These are phyloP conservation scores for Mollisiaceae sp. DNA, from an alignment of 2,329 filamentous ascomycete species.

Conservation along the genomic window DNA sequence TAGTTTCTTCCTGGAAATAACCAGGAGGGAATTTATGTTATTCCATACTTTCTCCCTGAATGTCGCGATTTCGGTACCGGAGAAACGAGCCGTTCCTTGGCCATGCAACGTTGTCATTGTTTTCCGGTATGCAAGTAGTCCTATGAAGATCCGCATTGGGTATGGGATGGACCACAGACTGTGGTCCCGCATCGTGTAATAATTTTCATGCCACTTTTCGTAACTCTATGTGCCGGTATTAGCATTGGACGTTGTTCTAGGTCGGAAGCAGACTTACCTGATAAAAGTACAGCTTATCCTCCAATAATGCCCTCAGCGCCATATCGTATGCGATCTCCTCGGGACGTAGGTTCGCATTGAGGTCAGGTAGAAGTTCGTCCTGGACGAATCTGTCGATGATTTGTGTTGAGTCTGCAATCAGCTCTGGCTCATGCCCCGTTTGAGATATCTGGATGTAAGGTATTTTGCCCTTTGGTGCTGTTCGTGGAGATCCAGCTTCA, in stretches of 20 bases:
- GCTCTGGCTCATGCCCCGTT: background rate
- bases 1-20: constrained; percentile 43
- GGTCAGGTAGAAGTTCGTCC: constrained; percentile 49
- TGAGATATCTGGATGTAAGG: constrained; percentile 54
- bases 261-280: constrained; percentile 44
- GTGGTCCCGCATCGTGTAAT: constrained; percentile 60
- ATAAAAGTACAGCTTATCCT: constrained; percentile 66
- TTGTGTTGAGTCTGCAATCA: constrained; percentile 58
- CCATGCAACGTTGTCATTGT: constrained; percentile 53
- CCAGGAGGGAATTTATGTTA: constrained; percentile 52
- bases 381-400: constrained; percentile 55
- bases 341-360: constrained; percentile 52
- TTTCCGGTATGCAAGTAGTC: constrained; percentile 53
- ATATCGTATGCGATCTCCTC: constrained; percentile 54
- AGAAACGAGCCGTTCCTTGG: constrained; percentile 60
- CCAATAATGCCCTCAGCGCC: constrained; percentile 58
- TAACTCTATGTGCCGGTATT: constrained; percentile 42
- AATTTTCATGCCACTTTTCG: constrained; percentile 66
- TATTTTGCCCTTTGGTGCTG: constrained; percentile 62
- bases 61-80: constrained; percentile 52
- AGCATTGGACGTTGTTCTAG: background rate
- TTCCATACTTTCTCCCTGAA: constrained; percentile 60
- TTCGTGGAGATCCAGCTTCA: constrained; percentile 50
- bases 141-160: constrained; percentile 56
- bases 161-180: constrained; percentile 56